Base-by-base conservation (phyloP, 2,329 filamentous ascomycete genomes). In the Aspergillus texensis region DNA sequence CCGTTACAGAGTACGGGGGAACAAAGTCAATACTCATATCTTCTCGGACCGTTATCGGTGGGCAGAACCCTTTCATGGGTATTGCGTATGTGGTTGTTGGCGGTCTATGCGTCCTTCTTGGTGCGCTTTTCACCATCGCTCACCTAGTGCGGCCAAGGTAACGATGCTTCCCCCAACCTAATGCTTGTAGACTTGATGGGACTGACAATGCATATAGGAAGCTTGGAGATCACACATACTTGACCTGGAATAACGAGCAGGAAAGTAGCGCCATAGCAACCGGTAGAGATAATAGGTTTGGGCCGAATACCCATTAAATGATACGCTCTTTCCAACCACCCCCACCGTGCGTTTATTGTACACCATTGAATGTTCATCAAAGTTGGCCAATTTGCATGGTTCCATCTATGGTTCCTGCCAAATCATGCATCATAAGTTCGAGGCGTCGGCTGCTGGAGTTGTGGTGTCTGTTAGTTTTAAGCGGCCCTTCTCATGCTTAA, bases 1-100 rank as follows among this genome's bases (percentile, higher is more conserved):
- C 89, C 2, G 91, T 94, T 21, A 85, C 83, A 34, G 80, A 87
- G 57, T 98, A 94, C 76, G 89, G 90, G 69, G 94, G 94, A 69
- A 95, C 89, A 39, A 98, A 98, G 81, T 92, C 91, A 41, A 90
- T 98, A 65, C 84, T 97, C 60, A 89, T 98, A 72, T 94, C 92
- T 50, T 97, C 94, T 0, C 86, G 92, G 28, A 97, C 93, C 19
- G 91, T 97, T 65, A 94, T 99, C 85, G 95, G 95, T 62, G 95
- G 95, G 70, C 92, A 91, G 74, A 99, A 99, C 77, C 91, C 92
- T 30, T 98, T 97, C 84, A 86, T 98, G 58, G 95, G 95, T 54
- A 99, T 99, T 70, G 93, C 94, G 43, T 99, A 98, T 79, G 85
- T 98, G 32, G 93, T 96, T 19, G 93, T 99, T 12, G 94, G 94